Evolutionary conservation across 2,329 filamentous ascomycete genomes (phyloP).

Genomic region (Cladophialophora exuberans): DNA sequence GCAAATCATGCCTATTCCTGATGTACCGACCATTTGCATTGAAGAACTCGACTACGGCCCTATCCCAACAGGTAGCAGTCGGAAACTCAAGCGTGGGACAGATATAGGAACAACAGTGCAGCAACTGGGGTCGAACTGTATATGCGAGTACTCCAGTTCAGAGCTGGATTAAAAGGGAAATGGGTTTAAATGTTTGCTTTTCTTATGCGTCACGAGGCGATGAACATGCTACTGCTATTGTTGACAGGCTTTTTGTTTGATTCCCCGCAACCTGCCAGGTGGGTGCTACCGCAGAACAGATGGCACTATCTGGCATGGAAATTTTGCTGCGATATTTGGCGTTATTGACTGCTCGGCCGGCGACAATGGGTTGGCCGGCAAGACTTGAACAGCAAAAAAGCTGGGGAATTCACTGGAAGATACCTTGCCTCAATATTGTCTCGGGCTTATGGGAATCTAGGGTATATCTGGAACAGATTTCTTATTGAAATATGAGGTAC

Average conservation of each 20-base stretch:
- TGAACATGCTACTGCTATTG: conserved; percentile 13
- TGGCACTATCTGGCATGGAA: neutral
- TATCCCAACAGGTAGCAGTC: conserved; percentile 5
- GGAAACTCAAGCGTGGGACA: conserved; percentile 3
- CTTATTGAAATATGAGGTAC: neutral
- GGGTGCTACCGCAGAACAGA: neutral
- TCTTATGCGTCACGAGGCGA: conserved; percentile 29
- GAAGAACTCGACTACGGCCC: conserved; percentile 28
- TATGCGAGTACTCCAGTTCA: conserved; percentile 33
- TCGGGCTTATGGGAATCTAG: neutral
- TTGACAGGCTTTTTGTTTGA: neutral
- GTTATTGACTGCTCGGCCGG: neutral
- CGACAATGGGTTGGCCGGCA: neutral
- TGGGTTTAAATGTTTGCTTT: neutral
- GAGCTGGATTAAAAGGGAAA: conserved; percentile 6
- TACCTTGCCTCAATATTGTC: neutral
- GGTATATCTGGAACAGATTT: no score
- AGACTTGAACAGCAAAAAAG: conserved; percentile 12
- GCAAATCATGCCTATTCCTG: conserved; percentile 41
- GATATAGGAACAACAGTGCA: conserved; percentile 14
- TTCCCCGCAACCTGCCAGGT: neutral
- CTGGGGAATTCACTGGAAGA: conserved; percentile 12
- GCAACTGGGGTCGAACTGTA: conserved; percentile 31
- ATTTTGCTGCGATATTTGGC: conserved; percentile 10
- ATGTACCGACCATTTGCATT: conserved; percentile 29